A percentile compares a stretch with the other conserved stretches of the same genome.
Evolutionary conservation across 176 grass and related monocot species (phyloP).

Genomic region (Aegilops tauschii): DNA sequence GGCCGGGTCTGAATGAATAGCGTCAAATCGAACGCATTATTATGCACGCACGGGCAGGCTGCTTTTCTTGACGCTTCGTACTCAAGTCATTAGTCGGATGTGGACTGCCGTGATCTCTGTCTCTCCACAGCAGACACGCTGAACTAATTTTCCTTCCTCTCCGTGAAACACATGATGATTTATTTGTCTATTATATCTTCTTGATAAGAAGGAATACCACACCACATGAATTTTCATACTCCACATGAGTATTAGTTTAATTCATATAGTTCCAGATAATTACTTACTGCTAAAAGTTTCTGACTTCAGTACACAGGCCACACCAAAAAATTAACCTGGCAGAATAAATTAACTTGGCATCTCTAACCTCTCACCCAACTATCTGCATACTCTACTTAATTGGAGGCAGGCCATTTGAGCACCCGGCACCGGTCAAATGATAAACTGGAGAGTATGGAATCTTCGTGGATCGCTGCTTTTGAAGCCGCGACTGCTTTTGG

Average conservation of each 20-base stretch:
- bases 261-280: no score
- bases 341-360: no score
- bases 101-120: neutral
- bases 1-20: neutral
- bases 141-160: neutral
- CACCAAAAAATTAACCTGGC: no score
- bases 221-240: no score
- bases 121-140: neutral
- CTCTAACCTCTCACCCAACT: no score
- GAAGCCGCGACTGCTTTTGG: neutral
- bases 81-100: neutral
- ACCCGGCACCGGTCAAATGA: neutral
- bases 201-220: no score
- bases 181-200: no score
- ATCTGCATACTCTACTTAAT: no score
- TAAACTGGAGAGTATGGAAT: neutral
- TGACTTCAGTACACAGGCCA: no score
- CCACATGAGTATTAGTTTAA: no score
- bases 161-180: no score
- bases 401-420: neutral
- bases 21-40: neutral
- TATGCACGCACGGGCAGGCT: neutral
- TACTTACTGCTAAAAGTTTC: no score
- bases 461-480: neutral
- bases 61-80: conserved; percentile 11